A percentile compares a stretch with the other conserved stretches of the same genome.
Evolutionary conservation across 139 green algal species (phyloP).

Genomic region (Chlorella vulgaris): DNA sequence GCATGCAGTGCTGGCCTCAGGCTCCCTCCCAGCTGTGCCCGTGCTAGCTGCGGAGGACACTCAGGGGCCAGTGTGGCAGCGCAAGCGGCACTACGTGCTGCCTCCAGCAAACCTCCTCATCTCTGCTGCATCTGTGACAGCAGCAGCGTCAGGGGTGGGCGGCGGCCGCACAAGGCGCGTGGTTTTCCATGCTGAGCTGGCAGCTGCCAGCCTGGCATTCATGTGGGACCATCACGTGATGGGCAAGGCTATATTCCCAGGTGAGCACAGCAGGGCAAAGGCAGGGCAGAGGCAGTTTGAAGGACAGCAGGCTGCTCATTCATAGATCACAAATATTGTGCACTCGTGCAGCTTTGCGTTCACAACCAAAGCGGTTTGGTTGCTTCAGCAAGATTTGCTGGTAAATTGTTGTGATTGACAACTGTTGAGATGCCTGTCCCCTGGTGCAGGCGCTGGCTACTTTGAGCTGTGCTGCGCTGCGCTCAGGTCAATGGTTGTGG

Average conservation of each 20-base stretch:
- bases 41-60: background rate
- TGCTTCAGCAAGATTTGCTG: background rate
- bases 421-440: background rate
- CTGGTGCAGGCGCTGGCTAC: constrained; percentile 41
- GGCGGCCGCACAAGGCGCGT: background rate
- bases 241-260: constrained; percentile 56
- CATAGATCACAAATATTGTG: no score
- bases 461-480: constrained; percentile 37
- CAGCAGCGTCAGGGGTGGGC: background rate
- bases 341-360: background rate
- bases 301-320: no score
- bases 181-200: constrained; percentile 48
- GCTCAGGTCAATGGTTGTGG: constrained; percentile 4
- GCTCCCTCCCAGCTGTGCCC: background rate
- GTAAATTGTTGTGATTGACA: background rate
- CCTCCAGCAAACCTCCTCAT: constrained; percentile 35
- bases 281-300: no score
- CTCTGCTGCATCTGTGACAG: background rate
- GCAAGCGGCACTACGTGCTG: constrained; percentile 35
- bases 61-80: constrained; percentile 6
- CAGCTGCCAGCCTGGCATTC: constrained; percentile 55
- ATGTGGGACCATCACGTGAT: constrained; percentile 78
- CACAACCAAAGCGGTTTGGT: background rate
- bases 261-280: background rate
- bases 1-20: constrained; percentile 35